A percentile compares a stretch with the other conserved stretches of the same genome.
These are phyloP conservation scores for Blastobotrys peoriensis DNA, from an alignment of 805 yeast species.

Conservation along the genomic window DNA sequence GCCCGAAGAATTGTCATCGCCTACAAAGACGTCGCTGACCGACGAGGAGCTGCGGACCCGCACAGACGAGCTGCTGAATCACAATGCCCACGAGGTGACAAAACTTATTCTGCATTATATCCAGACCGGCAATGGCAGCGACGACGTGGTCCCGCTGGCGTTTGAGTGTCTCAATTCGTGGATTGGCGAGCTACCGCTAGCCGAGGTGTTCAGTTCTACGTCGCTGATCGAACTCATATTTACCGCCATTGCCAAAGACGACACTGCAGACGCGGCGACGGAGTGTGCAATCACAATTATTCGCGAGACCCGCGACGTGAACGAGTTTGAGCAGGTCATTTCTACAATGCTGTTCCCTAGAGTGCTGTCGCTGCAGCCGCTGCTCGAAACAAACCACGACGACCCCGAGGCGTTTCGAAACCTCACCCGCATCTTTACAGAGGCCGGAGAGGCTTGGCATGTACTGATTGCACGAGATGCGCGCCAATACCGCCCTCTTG, in stretches of 20 bases:
- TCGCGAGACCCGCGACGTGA: slow-evolving; percentile 71
- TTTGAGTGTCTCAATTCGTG: slow-evolving; percentile 81
- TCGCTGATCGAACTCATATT: slow-evolving; percentile 67
- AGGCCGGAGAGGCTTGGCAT: slow-evolving; percentile 96
- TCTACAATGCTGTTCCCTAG: slow-evolving; percentile 58
- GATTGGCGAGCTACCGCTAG: slow-evolving; percentile 81
- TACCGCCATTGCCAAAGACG: slow-evolving; percentile 49
- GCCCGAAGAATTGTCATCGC: slow-evolving; percentile 85
- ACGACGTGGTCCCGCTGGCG: slow-evolving; percentile 39
- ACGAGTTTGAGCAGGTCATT: slow-evolving; percentile 44
- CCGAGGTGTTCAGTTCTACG: slow-evolving; percentile 49
- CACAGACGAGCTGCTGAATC: slow-evolving; percentile 53
- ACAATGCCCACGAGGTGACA: slow-evolving; percentile 65
- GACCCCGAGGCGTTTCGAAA: slow-evolving; percentile 65
- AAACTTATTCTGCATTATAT: slow-evolving; percentile 52
- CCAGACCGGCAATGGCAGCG: slow-evolving; percentile 25
- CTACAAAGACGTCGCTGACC: slow-evolving; percentile 68
- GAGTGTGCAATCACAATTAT: slow-evolving; percentile 82
- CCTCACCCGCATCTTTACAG: slow-evolving; percentile 71
- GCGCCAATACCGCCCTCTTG: slow-evolving; percentile 60
- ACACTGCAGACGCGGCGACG: slow-evolving; percentile 73
- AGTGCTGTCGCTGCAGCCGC: slow-evolving; percentile 54
- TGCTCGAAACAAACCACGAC: slow-evolving; percentile 29
- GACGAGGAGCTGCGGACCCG: slow-evolving; percentile 73
- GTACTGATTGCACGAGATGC: slow-evolving; percentile 73